Evolutionary conservation across 2,329 filamentous ascomycete species (phyloP), one percentile per base, ranked within the genome.

Genomic region (Botrytis fragariae): DNA sequence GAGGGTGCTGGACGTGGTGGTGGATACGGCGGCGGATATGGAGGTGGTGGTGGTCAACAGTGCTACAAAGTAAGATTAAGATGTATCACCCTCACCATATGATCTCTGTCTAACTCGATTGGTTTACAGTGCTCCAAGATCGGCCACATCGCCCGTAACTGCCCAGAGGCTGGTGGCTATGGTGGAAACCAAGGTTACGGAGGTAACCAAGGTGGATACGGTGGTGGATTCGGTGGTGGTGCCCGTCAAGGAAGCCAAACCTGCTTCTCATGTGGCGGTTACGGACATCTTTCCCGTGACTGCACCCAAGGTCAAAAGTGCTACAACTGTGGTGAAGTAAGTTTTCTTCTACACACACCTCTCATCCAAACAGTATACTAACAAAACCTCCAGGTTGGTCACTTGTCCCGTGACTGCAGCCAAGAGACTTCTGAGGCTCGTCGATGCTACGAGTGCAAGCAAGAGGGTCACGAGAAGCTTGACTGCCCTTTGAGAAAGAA

Each of bases 291-390:
- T 92, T 95, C 93, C 82, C 92, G 89, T 79, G 96, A 98, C 86
- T 99, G 96, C 86, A 97, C 95, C 80, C 97, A 98, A 84, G 96
- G 96, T 81, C 95, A 97, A 88, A 98, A 98, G 89, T 99, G 96
- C 92, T 99, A 98, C 91, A 98, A 98, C 90, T 98, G 96, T 79
- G 89, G 89, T 78, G 94, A 98, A 87, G 92, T 95, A 79, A 95
- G 96, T 76, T 95, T 98, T 74, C 12, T 74, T 76, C 35, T 2
- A 65, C 20, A 8, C 35, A 0, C 16, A 65, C 29, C 9, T 18
- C 10, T 32, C 20, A 42, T 20, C 1, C n/a, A 20, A 32, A 18
- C 4, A 5, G 1, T 67, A 67, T 57, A 54, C 48, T 72, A 54
- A 72, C 18, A 42, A 67, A 35, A 10, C 5, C 20, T 67, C 2